Conservation (phyloP, 2,329 filamentous ascomycete genomes). For the Fusarium austroafricanum region DNA sequence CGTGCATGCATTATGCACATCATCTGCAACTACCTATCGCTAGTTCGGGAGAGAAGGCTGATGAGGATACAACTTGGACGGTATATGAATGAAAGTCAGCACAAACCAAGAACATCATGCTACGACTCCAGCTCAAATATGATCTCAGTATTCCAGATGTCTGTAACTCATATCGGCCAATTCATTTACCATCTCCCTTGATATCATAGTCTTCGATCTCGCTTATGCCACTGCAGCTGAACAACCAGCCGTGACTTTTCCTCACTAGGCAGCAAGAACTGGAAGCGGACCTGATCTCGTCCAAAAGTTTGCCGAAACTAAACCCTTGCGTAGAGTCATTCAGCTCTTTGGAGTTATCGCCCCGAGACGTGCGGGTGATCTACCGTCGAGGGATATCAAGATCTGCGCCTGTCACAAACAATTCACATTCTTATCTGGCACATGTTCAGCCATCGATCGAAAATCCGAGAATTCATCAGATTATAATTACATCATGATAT, state of each 20-base stretch:
- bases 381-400: conserved; percentile 23
- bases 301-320: neutral
- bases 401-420: conserved; percentile 29
- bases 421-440: conserved; percentile 27
- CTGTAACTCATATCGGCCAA: neutral
- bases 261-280: conserved; percentile 4
- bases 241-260: neutral
- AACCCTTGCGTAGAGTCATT: conserved; percentile 6
- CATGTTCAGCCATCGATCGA: conserved; percentile 3
- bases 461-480: neutral
- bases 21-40: conserved; percentile 23
- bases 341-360: conserved; percentile 11
- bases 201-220: neutral
- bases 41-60: conserved; percentile 2
- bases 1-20: conserved; percentile 27
- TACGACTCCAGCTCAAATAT: neutral
- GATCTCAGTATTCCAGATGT: neutral
- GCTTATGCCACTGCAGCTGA: neutral
- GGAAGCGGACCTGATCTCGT: neutral
- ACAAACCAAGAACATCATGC: neutral
- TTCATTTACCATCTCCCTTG: conserved; percentile 15
- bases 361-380: conserved; percentile 32
- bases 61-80: neutral
- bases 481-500: neutral
- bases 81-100: neutral